Evolutionary conservation across 495 filamentous ascomycete genomes (phyloP).

Genomic region (Amorphotheca resinae): DNA sequence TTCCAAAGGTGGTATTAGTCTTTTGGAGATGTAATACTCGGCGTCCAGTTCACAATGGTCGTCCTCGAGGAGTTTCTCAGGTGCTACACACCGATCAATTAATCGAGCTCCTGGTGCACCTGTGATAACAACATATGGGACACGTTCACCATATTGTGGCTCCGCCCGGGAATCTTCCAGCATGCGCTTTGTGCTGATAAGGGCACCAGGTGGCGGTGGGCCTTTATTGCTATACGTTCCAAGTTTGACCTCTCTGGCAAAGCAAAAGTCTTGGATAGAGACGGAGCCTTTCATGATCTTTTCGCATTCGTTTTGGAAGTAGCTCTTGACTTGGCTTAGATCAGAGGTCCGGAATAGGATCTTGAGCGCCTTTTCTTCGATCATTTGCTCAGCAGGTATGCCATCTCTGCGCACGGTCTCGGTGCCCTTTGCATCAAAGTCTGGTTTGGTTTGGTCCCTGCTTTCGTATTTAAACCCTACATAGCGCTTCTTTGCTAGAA

Average conservation of each 20-base stretch:
- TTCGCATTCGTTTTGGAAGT: conserved; percentile 80
- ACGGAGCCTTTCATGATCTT: conserved; percentile 88
- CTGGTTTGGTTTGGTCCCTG: conserved; percentile 62
- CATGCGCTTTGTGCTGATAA: conserved; percentile 79
- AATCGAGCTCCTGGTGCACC: conserved; percentile 78
- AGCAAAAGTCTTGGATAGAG: conserved; percentile 91
- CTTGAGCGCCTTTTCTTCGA: conserved; percentile 81
- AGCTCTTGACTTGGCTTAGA: conserved; percentile 77
- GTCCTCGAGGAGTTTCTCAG: conserved; percentile 67
- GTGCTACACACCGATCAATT: conserved; percentile 81
- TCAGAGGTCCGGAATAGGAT: conserved; percentile 84
- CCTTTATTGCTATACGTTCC: conserved; percentile 78
- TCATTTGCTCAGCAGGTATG: conserved; percentile 91
- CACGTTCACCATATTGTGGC: conserved; percentile 89
- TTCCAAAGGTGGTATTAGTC: conserved; percentile 87
- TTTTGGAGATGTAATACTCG: conserved; percentile 95
- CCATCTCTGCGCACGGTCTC: conserved; percentile 94
- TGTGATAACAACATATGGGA: conserved; percentile 85
- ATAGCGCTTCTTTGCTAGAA: conserved; percentile 95
- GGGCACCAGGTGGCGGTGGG: conserved; percentile 70
- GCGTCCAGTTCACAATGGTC: conserved; percentile 76
- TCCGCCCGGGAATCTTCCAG: conserved; percentile 71
- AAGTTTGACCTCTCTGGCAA: conserved; percentile 81
- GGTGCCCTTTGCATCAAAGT: conserved; percentile 96
- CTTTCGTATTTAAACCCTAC: conserved; percentile 95